Evolutionary conservation across 805 yeast species (phyloP).

Genomic region (Kurtzmaniella cleridarum): DNA sequence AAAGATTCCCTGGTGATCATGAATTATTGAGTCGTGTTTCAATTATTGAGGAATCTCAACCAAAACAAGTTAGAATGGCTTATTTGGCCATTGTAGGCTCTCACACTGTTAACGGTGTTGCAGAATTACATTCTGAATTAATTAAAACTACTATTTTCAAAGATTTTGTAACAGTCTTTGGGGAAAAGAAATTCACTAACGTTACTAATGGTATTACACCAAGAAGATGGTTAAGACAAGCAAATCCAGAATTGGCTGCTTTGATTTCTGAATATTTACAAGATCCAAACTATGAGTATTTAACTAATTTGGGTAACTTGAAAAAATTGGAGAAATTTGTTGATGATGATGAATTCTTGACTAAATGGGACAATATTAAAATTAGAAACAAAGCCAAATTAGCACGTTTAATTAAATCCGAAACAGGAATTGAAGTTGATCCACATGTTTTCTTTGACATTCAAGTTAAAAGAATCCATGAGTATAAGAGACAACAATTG

Average conservation of each 20-base stretch:
- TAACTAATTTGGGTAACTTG: slow-evolving; percentile 62
- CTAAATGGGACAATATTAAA: slow-evolving; percentile 69
- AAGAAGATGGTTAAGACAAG: slow-evolving; percentile 93
- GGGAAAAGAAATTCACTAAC: slow-evolving; percentile 77
- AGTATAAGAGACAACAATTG: slow-evolving; percentile 91
- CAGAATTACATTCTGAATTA: slow-evolving; percentile 89
- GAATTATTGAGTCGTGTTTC: slow-evolving; percentile 68
- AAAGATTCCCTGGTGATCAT: slow-evolving; percentile 69
- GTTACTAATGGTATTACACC: slow-evolving; percentile 96
- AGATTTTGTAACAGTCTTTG: slow-evolving; percentile 82
- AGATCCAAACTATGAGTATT: slow-evolving; percentile 55
- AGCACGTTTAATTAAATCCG: slow-evolving; percentile 58
- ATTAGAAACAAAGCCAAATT: slow-evolving; percentile 61
- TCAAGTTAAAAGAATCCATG: slow-evolving; percentile 93
- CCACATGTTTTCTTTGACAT: slow-evolving; percentile 77
- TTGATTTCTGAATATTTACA: slow-evolving; percentile 70
- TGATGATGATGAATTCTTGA: slow-evolving; percentile 64
- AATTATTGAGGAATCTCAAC: slow-evolving; percentile 73
- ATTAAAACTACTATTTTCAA: slow-evolving; percentile 84
- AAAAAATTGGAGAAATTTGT: slow-evolving; percentile 62
- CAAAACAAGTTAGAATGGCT: slow-evolving; percentile 90
- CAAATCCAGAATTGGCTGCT: slow-evolving; percentile 76
- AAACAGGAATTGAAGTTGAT: slow-evolving; percentile 64
- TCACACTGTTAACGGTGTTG: slow-evolving; percentile 92
- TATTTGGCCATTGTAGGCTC: slow-evolving; percentile 86